These are phyloP conservation scores for Trichoderma gamsii DNA, from an alignment of 495 filamentous ascomycete species.

Conservation along the genomic window DNA sequence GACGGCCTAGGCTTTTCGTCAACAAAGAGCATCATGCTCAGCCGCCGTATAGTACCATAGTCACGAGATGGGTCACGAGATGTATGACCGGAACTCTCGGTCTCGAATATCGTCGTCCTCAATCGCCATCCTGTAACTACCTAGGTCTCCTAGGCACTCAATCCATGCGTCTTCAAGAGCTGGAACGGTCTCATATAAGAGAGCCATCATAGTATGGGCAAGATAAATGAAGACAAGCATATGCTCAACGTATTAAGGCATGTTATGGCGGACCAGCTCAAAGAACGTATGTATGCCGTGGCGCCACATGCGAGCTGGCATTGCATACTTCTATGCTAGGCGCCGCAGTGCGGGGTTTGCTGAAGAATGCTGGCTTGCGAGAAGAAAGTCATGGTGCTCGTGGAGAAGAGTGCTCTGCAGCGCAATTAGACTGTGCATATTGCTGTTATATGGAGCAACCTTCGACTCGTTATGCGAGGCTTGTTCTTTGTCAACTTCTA, in stretches of 20 bases:
- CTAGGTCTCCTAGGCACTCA: constrained; percentile 78
- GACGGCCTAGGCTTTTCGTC: not conserved
- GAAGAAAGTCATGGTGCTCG: constrained; percentile 67
- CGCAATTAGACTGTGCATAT: not conserved
- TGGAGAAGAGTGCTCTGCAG: constrained; percentile 56
- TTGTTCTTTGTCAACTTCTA: constrained; percentile 62
- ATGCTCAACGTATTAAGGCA: constrained; percentile 66
- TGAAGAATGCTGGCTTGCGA: constrained; percentile 68
- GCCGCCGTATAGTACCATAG: constrained; percentile 78
- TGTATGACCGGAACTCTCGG: constrained; percentile 69
- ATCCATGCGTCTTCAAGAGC: constrained; percentile 82
- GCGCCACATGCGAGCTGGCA: constrained; percentile 77
- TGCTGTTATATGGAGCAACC: not conserved
- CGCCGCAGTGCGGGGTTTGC: constrained; percentile 52
- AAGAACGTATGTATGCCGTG: constrained; percentile 62
- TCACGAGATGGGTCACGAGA: constrained; percentile 63
- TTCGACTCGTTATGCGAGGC: constrained; percentile 31
- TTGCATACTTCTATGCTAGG: constrained; percentile 63
- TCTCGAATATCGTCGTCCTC: constrained; percentile 66
- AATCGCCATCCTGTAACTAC: constrained; percentile 61
- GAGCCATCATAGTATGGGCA: constrained; percentile 73
- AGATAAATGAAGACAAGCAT: constrained; percentile 79
- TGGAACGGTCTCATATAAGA: constrained; percentile 69
- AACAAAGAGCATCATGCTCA: constrained; percentile 43
- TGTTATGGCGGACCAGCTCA: constrained; percentile 60